Conservation (phyloP, 179 eudicot genomes). For the Carnegiea gigantea region DNA sequence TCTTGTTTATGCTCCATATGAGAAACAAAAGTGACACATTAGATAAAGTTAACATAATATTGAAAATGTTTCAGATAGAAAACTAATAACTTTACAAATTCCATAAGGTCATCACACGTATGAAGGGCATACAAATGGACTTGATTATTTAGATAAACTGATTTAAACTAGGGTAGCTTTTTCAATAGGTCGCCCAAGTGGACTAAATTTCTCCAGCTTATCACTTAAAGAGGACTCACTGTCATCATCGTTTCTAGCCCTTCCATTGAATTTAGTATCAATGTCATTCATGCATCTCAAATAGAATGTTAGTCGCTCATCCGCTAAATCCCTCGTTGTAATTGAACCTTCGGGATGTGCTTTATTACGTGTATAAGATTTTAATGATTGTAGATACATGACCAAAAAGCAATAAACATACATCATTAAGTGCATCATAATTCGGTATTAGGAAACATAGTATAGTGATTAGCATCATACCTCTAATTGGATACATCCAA, state of each 20-base stretch:
- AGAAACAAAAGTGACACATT: not conserved
- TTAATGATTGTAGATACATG: too few species aligned
- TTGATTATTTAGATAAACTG: not conserved
- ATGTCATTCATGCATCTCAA: not conserved
- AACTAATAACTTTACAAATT: not conserved
- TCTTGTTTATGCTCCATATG: not conserved
- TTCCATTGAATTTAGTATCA: not conserved
- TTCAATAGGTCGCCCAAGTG: not conserved
- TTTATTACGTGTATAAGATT: too few species aligned
- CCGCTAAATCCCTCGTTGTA: not conserved
- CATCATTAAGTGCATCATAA: too few species aligned
- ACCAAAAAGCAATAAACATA: too few species aligned
- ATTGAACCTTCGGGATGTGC: not conserved
- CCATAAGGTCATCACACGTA: not conserved
- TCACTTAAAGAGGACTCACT: not conserved
- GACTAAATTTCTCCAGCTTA: not conserved
- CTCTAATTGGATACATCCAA: slow-evolving; percentile 6
- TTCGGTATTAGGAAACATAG: too few species aligned
- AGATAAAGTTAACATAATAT: too few species aligned
- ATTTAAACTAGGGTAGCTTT: not conserved
- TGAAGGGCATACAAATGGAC: too few species aligned
- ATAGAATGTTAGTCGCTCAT: slow-evolving; percentile 6
- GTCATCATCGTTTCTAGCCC: not conserved
- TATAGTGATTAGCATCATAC: not conserved
- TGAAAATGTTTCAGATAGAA: not conserved